These are phyloP conservation scores for Dictyostelium brefeldianum DNA, from an alignment of 78 protist genomes.

Conservation along the genomic window DNA sequence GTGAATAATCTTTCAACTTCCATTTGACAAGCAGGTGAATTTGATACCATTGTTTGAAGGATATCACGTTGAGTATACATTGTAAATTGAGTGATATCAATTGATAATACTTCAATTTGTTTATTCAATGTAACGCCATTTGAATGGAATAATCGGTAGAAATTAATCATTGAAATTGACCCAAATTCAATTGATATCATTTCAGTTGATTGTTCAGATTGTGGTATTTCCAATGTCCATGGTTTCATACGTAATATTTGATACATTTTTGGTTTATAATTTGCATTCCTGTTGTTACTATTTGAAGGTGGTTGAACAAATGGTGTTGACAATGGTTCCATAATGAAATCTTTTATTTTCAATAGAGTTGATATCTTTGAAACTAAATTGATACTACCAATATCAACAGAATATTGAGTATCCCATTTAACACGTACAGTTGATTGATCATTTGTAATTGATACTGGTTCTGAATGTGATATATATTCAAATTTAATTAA, in stretches of 20 bases:
- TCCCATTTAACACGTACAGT: conserved; percentile 28
- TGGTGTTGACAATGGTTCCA: conserved; percentile 70
- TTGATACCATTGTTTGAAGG: conserved; percentile 1
- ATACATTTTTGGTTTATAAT: conserved; percentile 12
- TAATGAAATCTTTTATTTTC: conserved; percentile 46
- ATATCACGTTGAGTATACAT: conserved; percentile 5
- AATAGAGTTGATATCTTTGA: conserved; percentile 40
- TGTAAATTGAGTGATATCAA: not conserved
- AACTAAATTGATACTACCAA: not conserved
- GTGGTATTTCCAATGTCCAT: conserved; percentile 44
- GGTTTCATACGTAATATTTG: conserved; percentile 60
- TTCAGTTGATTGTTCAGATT: conserved; percentile 13
- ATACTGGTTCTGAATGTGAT: conserved; percentile 10
- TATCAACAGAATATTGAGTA: conserved; percentile 16
- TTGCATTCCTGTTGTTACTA: not conserved
- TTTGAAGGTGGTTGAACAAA: conserved; percentile 9
- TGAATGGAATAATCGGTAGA: conserved; percentile 11
- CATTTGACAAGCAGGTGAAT: not conserved
- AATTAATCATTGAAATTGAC: conserved; percentile 12
- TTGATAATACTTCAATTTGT: conserved; percentile 25
- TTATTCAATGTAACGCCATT: not conserved
- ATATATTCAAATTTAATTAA: conserved; percentile 31
- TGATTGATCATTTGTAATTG: not conserved
- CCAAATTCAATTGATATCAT: conserved; percentile 50
- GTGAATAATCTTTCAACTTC: conserved; percentile 50